Conservation (phyloP, 139 green algal genomes). For the Yamagishiella unicocca region DNA sequence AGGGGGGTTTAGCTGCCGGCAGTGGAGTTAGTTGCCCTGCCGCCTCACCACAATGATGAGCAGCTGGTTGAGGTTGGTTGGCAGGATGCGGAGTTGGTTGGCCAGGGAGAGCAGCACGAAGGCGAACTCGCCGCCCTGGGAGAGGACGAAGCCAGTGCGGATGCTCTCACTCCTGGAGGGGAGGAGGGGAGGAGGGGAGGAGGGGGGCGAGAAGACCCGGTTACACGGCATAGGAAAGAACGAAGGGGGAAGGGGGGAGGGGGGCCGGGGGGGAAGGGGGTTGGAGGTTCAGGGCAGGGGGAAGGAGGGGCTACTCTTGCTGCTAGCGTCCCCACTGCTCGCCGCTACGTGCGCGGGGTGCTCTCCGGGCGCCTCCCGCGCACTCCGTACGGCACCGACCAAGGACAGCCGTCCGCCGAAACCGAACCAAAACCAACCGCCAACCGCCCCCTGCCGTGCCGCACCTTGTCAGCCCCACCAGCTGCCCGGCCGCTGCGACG, state of each 20-base stretch:
- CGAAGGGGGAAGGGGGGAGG: neutral
- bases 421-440: neutral
- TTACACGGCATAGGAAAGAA: neutral
- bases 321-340: too few relatives aligned
- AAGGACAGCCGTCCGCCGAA: neutral
- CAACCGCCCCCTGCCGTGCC: neutral
- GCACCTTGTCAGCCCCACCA: constrained; percentile 83
- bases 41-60: constrained; percentile 91
- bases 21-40: too few relatives aligned
- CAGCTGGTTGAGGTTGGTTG: constrained; percentile 89
- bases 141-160: constrained; percentile 89
- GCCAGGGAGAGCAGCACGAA: constrained; percentile 96
- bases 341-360: too few relatives aligned
- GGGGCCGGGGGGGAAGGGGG: neutral
- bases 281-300: neutral
- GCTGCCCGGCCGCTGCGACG: constrained; percentile 78
- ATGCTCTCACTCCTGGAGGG: constrained; percentile 78
- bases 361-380: too few relatives aligned
- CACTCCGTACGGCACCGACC: too few relatives aligned
- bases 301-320: neutral
- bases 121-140: constrained; percentile 98
- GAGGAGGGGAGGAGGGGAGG: neutral
- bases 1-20: too few relatives aligned
- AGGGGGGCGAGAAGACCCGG: neutral
- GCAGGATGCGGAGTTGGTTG: constrained; percentile 75